phyloP scores from a whole-genome alignment of 805 yeast species.

The Metschnikowia cubensis region DNA sequence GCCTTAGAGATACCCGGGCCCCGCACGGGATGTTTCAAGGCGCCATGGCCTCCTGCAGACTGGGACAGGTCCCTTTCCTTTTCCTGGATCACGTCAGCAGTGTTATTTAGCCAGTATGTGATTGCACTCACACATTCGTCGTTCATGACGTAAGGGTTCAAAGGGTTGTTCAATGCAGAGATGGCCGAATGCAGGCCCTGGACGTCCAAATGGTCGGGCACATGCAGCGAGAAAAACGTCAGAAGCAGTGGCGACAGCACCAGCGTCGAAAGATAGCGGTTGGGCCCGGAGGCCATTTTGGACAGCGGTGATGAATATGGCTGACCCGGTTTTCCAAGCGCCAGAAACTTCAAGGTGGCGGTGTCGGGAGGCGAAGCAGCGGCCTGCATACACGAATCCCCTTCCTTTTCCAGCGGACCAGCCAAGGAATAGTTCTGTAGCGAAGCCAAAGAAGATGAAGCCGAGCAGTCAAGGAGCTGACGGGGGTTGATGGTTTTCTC shows the following conservation, averaged over 20 bases:
- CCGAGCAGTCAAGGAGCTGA: conserved; percentile 18
- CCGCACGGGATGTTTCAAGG: conserved; percentile 22
- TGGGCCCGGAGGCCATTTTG: neutral
- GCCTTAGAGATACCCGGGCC: conserved; percentile 24
- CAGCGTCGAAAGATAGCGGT: conserved; percentile 13
- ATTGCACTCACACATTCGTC: conserved; percentile 41
- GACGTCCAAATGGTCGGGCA: conserved; percentile 3
- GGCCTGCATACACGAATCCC: neutral
- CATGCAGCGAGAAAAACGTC: conserved; percentile 12
- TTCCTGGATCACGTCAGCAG: conserved; percentile 16
- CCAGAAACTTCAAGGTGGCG: neutral
- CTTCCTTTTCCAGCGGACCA: neutral
- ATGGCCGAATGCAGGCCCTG: neutral
- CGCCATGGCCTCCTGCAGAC: neutral
- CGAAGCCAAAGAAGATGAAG: neutral
- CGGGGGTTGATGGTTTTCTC: conserved; percentile 33
- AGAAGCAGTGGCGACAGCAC: conserved; percentile 15
- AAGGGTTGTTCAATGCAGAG: conserved; percentile 10
- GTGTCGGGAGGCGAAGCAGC: neutral
- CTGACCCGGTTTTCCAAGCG: neutral
- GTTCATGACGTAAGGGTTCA: conserved; percentile 26
- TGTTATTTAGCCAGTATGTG: conserved; percentile 28
- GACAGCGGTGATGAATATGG: neutral
- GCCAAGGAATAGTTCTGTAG: neutral
- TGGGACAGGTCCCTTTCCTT: conserved; percentile 8